phyloP scores from a whole-genome alignment of 192 early-diverging fungal genomes.

The Backusella australiensis region DNA sequence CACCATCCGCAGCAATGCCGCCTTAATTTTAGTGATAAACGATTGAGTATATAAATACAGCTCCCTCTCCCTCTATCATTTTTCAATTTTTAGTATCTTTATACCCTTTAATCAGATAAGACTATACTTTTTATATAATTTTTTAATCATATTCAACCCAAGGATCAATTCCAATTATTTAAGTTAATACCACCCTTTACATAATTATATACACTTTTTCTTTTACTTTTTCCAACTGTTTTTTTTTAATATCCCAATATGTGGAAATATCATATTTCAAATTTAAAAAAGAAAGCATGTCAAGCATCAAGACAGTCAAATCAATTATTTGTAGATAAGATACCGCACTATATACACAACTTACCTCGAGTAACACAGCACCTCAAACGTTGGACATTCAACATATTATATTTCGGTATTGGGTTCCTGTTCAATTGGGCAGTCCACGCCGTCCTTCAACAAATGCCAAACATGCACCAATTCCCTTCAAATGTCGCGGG shows the following conservation, averaged over 20 bases:
- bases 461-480: slow-evolving; percentile 7
- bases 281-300: not conserved
- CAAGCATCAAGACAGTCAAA: not conserved
- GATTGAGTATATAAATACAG: not conserved
- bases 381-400: not conserved
- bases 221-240: not conserved
- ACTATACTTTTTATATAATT: not conserved
- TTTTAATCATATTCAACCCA: not conserved
- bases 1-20: not conserved
- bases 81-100: not conserved
- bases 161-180: not conserved
- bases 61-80: not conserved
- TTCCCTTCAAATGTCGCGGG: slow-evolving; percentile 12
- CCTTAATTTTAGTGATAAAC: not conserved
- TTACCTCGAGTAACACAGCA: not conserved
- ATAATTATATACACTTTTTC: not conserved
- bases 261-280: not conserved
- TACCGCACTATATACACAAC: not conserved
- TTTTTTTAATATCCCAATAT: not conserved
- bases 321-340: not conserved
- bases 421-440: slow-evolving; percentile 9
- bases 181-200: not conserved
- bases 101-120: not conserved
- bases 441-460: not conserved
- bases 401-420: not conserved